phyloP scores from a whole-genome alignment of 2,329 filamentous ascomycete species.

The Penicillium concentricum region DNA sequence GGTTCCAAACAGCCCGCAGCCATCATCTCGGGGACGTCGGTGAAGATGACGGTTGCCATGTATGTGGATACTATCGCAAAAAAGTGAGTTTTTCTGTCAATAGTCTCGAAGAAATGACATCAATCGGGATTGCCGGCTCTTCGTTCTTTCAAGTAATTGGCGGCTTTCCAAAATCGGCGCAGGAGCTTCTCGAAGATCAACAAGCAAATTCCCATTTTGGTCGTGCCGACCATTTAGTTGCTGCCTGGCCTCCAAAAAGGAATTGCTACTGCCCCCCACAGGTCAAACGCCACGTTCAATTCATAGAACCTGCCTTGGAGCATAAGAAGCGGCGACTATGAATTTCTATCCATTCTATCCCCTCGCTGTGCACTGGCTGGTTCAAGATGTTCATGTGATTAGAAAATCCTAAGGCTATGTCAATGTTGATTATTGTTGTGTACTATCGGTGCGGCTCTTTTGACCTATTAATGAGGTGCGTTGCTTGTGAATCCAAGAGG shows the following conservation, averaged over 20 bases:
- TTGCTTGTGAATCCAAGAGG: too few species aligned
- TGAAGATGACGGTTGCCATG: background rate
- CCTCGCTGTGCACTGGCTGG: too few species aligned
- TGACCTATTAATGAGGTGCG: too few species aligned
- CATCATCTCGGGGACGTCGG: background rate
- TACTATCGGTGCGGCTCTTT: too few species aligned
- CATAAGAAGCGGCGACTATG: too few species aligned
- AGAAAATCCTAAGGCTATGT: too few species aligned
- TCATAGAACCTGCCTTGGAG: background rate
- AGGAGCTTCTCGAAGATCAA: constrained; percentile 3
- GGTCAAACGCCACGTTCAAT: background rate
- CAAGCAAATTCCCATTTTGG: constrained; percentile 2
- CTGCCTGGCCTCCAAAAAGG: background rate
- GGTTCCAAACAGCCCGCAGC: background rate
- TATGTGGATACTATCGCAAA: constrained; percentile 5
- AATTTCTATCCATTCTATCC: too few species aligned
- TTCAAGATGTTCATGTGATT: too few species aligned
- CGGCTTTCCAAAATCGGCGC: constrained; percentile 3
- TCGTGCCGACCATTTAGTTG: constrained; percentile 2
- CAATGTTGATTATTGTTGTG: too few species aligned
- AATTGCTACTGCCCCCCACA: background rate
- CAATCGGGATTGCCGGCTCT: background rate
- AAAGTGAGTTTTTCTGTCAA: background rate
- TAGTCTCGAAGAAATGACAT: too few species aligned
- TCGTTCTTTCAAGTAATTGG: background rate